Conservation (phyloP, 352 stramenopile species). For the Lagenidium giganteum region DNA sequence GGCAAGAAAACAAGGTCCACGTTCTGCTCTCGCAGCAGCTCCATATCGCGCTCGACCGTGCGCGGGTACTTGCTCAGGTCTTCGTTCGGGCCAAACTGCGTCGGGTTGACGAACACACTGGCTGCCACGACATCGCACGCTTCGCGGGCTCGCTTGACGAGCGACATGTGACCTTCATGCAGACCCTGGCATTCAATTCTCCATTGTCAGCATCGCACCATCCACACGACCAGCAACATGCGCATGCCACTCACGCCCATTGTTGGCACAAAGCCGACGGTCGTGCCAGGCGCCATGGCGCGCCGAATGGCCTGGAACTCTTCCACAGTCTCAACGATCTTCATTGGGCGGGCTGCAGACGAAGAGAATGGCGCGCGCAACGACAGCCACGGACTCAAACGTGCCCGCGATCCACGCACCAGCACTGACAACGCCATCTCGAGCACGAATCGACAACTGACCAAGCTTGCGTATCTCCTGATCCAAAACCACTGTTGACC, state of each 20-base stretch:
- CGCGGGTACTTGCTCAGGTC: slow-evolving; percentile 97
- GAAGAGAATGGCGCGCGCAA: neutral
- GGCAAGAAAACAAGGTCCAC: slow-evolving; percentile 89
- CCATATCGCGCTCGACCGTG: slow-evolving; percentile 90
- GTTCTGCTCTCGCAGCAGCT: slow-evolving; percentile 64
- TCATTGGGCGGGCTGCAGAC: slow-evolving; percentile 16
- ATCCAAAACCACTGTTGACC: too few species aligned
- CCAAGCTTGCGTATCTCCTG: too few species aligned
- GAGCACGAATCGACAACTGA: neutral
- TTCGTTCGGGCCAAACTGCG: slow-evolving; percentile 95
- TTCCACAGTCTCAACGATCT: too few species aligned
- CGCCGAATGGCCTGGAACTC: slow-evolving; percentile 21
- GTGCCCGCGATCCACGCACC: too few species aligned
- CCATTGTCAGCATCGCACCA: too few species aligned
- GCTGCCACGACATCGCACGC: slow-evolving; percentile 91
- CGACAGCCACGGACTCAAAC: too few species aligned
- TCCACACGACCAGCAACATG: neutral
- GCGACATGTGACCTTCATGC: slow-evolving; percentile 90
- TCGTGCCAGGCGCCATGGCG: slow-evolving; percentile 28
- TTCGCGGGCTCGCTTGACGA: slow-evolving; percentile 77
- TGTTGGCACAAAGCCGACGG: slow-evolving; percentile 96
- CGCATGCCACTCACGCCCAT: slow-evolving; percentile 90
- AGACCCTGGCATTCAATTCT: slow-evolving; percentile 64
- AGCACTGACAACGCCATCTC: too few species aligned
- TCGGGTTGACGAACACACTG: slow-evolving; percentile 98